These are phyloP conservation scores for Immersiella caudata DNA, from an alignment of 495 filamentous ascomycete genomes.

Conservation along the genomic window DNA sequence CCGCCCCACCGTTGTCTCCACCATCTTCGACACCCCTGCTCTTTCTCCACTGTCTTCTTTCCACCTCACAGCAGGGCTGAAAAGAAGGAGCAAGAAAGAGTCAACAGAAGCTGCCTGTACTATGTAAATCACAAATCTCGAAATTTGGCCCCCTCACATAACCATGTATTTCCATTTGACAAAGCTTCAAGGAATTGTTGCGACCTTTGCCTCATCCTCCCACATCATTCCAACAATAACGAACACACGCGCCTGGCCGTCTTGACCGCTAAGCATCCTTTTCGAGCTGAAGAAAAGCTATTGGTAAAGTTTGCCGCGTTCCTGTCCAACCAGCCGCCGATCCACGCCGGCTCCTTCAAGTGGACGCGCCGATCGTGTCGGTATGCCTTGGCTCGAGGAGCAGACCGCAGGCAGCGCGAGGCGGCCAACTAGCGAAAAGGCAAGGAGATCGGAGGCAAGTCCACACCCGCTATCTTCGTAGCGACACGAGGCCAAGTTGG, in stretches of 20 bases:
- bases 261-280: no score
- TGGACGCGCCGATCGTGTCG: background rate
- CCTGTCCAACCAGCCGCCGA: background rate
- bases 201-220: no score
- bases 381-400: background rate
- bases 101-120: background rate
- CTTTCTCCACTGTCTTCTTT: constrained; percentile 15
- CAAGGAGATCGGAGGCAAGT: constrained; percentile 2
- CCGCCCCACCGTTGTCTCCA: background rate
- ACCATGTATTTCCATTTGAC: no score
- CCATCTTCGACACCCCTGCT: background rate
- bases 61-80: constrained; percentile 2
- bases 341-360: background rate
- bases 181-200: background rate
- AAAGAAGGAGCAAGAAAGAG: background rate
- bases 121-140: background rate
- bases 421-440: background rate
- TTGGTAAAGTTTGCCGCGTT: background rate
- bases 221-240: no score
- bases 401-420: background rate
- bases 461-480: background rate
- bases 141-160: no score
- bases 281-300: background rate
- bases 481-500: background rate
- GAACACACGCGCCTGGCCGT: no score